Base-by-base conservation (phyloP, 305 asterid species). In the Fraxinus xanthoxyloides region DNA sequence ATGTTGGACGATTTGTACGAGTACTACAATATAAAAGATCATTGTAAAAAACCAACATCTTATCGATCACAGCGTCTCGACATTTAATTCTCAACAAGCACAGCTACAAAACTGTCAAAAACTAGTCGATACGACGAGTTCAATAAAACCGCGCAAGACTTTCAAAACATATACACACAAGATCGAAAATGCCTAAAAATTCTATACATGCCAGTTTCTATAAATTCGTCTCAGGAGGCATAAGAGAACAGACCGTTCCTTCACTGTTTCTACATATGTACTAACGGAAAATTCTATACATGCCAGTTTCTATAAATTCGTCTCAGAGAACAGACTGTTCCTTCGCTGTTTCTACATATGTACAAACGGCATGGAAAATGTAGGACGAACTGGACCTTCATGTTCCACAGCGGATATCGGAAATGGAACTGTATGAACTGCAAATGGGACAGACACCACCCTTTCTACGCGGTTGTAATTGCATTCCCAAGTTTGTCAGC, bases 401-500 rank as follows among this genome's bases (percentile, higher is more conserved):
- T 6, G 1, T 15, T 31, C 43, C 74, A 67, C 35, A 24, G 74
- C 19, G 21, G 74, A 34, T 54, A n/a, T n/a, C 0, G 65, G 26
- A 1, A 17, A 72, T 24, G 67, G 28, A 24, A 12, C 75, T 40
- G 32, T 2, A 9, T 4, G 67, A 4, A 24, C 75, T 82, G n/a
- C 36, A 54, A 40, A 23, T 48, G 30, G 5, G 23, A 43, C 32
- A 24, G 1, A 75, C 30, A 32, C 30, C 32, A 61, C 48, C 34
- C 9, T 51, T 13, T 32, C 67, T 26, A 72, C 23, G 26, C 26
- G 17, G 77, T 75, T 32, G 19, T 24, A 72, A 77, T 70, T 24
- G 79, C 81, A 56, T 48, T 81, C 31, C 80, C 77, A 12, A 75
- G 30, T 46, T 70, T 46, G 75, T 6, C 83, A 67, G 34, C 40